A percentile compares a stretch with the other conserved stretches of the same genome.
phyloP scores from a whole-genome alignment of 345 rosid species.

The Clausena lansium region DNA sequence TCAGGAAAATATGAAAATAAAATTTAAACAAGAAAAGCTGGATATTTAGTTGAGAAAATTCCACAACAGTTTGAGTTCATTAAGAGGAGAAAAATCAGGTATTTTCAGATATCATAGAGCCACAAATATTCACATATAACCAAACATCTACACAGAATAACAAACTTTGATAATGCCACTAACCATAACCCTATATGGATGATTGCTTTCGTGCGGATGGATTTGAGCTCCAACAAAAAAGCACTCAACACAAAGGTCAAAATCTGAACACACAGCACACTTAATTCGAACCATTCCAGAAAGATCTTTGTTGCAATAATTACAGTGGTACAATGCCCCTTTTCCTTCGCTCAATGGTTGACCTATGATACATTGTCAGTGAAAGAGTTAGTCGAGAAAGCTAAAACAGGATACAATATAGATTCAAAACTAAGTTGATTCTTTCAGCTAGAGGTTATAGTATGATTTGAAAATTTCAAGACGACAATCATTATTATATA shows the following conservation, averaged over 20 bases:
- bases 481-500: not conserved
- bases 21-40: not conserved
- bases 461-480: not conserved
- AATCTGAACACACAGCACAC: slow-evolving; percentile 83
- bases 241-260: slow-evolving; percentile 93
- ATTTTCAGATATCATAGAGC: not conserved
- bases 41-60: not conserved
- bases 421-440: not conserved
- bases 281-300: slow-evolving; percentile 83
- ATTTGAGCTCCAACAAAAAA: slow-evolving; percentile 85
- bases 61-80: not conserved
- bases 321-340: slow-evolving; percentile 72
- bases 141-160: slow-evolving; percentile 6
- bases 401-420: not conserved
- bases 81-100: not conserved
- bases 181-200: slow-evolving; percentile 90
- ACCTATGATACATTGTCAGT: slow-evolving; percentile 32
- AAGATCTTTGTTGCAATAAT: slow-evolving; percentile 83
- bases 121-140: not conserved
- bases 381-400: not conserved
- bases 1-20: not conserved
- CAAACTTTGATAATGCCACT: slow-evolving; percentile 16
- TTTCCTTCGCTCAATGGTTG: slow-evolving; percentile 47
- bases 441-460: not conserved
- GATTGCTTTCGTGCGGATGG: slow-evolving; percentile 69